Evolutionary conservation across 2,329 filamentous ascomycete genomes (phyloP).

Genomic region (Ampelomyces quisqualis): DNA sequence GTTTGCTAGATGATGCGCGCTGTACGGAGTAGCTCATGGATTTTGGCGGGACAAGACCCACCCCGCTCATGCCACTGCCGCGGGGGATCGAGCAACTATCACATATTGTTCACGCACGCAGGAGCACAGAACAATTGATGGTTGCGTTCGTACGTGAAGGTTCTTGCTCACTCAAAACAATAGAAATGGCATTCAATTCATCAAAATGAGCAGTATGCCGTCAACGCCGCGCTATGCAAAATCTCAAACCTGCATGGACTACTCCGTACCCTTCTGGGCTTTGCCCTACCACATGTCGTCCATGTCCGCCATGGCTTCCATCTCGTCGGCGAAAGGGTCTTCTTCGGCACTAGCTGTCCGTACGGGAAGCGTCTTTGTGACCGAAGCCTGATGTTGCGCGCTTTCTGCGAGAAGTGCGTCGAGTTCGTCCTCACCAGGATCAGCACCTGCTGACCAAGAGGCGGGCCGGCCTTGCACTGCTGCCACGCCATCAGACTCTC

Average conservation of each 20-base stretch:
- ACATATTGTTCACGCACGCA: not conserved
- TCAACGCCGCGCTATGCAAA: constrained; percentile 33
- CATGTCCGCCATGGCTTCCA: constrained; percentile 45
- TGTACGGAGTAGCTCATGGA: constrained; percentile 1
- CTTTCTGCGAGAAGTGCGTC: constrained; percentile 58
- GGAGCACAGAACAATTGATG: not conserved
- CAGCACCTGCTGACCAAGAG: too few species aligned
- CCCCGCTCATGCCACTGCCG: constrained; percentile 7
- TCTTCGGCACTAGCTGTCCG: constrained; percentile 19
- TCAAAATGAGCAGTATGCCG: not conserved
- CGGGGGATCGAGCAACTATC: not conserved
- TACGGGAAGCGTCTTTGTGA: constrained; percentile 11
- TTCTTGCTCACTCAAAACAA: not conserved
- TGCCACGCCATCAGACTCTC: constrained; percentile 2
- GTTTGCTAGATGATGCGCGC: constrained; percentile 10
- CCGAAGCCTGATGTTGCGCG: constrained; percentile 9
- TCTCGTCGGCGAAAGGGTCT: constrained; percentile 43
- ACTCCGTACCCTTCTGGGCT: too few species aligned
- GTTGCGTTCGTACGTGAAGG: not conserved
- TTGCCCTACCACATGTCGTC: constrained; percentile 38
- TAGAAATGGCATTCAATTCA: not conserved
- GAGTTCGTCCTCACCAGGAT: constrained; percentile 55
- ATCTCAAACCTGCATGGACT: not conserved
- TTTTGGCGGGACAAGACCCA: constrained; percentile 10
- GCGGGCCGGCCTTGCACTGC: not conserved